These are phyloP conservation scores for Camelina laxa DNA, from an alignment of 345 rosid species.

Conservation along the genomic window DNA sequence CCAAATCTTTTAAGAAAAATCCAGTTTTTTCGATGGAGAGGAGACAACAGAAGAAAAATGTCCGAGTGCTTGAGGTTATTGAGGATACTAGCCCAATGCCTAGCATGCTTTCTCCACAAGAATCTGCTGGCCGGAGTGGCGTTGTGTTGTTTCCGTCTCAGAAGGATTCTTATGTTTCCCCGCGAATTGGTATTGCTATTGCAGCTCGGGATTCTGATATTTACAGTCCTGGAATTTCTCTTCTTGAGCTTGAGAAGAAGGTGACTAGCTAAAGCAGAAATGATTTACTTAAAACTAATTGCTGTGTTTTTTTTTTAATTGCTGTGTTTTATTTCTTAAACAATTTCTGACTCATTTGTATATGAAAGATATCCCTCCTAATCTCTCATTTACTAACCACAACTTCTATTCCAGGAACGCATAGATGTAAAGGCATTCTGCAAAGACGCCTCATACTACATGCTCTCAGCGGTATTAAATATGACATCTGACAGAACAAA, in stretches of 20 bases:
- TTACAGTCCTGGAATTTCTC: conserved; percentile 92
- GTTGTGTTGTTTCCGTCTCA: conserved; percentile 71
- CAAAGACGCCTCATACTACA: conserved; percentile 85
- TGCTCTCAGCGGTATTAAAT: conserved; percentile 80
- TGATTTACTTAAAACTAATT: conserved; percentile 11
- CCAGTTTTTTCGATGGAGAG: conserved; percentile 62
- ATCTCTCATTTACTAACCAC: conserved; percentile 12
- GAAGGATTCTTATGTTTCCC: conserved; percentile 76
- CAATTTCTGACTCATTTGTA: conserved; percentile 22
- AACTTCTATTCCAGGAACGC: conserved; percentile 72
- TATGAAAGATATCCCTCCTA: conserved; percentile 10
- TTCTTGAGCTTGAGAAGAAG: conserved; percentile 96
- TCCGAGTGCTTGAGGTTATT: conserved; percentile 77
- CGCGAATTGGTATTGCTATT: conserved; percentile 83
- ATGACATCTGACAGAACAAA: conserved; percentile 96
- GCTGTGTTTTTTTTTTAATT: no score
- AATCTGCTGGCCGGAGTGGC: conserved; percentile 78
- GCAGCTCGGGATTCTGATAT: conserved; percentile 77
- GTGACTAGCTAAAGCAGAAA: conserved; percentile 47
- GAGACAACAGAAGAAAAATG: conserved; percentile 62
- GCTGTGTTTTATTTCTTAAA: conserved; percentile 5
- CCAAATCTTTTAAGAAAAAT: conserved; percentile 66
- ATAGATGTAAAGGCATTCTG: conserved; percentile 81
- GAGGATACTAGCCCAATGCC: conserved; percentile 90
- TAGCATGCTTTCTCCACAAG: conserved; percentile 98